A percentile compares a stretch with the other conserved stretches of the same genome.
Evolutionary conservation across 495 filamentous ascomycete species (phyloP).

Genomic region (Bombardia bombarda): DNA sequence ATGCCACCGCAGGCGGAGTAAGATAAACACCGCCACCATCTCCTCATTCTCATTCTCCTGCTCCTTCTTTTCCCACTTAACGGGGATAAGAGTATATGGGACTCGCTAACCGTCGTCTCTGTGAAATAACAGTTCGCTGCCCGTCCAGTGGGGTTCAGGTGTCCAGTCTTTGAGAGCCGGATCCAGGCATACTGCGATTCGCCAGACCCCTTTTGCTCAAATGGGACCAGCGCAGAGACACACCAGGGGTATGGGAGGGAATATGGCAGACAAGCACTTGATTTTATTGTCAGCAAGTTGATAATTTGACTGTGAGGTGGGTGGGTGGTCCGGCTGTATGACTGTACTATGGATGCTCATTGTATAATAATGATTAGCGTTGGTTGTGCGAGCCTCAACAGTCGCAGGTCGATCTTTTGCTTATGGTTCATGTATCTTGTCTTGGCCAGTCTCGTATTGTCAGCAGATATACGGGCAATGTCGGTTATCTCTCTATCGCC

Average conservation of each 20-base stretch:
- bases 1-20: slow-evolving; percentile 46
- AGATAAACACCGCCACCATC: slow-evolving; percentile 13
- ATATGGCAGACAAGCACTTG: slow-evolving; percentile 45
- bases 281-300: slow-evolving; percentile 44
- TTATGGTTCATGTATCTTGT: no score
- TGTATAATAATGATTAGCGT: background rate
- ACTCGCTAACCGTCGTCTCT: slow-evolving; percentile 4
- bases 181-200: slow-evolving; percentile 54
- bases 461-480: no score
- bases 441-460: no score
- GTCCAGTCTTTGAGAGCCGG: slow-evolving; percentile 39
- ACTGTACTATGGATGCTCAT: background rate
- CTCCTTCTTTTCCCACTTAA: no score
- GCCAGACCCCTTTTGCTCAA: slow-evolving; percentile 54
- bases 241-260: slow-evolving; percentile 51
- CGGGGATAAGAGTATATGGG: no score
- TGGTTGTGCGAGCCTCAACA: no score
- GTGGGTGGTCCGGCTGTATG: background rate
- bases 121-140: slow-evolving; percentile 41
- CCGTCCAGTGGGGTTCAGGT: slow-evolving; percentile 44
- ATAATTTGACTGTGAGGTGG: background rate
- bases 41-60: no score
- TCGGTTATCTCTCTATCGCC: no score
- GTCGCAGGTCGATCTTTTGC: no score
- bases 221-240: slow-evolving; percentile 42